Percentiles rank a stretch among this genome's conserved stretches.
These are phyloP conservation scores for Fusarium anguioides DNA, from an alignment of 2,329 filamentous ascomycete species.

Conservation along the genomic window DNA sequence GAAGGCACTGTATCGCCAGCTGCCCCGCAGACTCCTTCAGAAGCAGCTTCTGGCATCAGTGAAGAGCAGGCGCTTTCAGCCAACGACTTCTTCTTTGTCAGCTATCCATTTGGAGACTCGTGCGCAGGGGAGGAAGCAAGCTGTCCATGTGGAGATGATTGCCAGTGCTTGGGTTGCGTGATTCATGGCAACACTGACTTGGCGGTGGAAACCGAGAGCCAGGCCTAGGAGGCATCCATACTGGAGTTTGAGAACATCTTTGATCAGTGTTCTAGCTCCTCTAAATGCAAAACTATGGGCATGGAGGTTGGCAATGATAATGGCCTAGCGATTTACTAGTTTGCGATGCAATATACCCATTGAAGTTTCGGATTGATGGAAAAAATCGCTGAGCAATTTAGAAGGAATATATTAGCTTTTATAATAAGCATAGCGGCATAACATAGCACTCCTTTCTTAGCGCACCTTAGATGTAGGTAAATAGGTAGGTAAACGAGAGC, in stretches of 20 bases:
- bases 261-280: not conserved
- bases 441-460: not conserved
- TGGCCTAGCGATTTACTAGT: not conserved
- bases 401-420: not conserved
- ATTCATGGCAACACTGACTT: slow-evolving; percentile 58
- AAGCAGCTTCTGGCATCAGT: slow-evolving; percentile 56
- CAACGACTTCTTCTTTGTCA: slow-evolving; percentile 70
- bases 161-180: slow-evolving; percentile 66
- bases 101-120: slow-evolving; percentile 60
- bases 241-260: not conserved
- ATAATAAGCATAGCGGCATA: not conserved
- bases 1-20: slow-evolving; percentile 53
- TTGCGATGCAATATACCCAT: slow-evolving; percentile 34
- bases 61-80: slow-evolving; percentile 65
- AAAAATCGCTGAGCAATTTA: not conserved
- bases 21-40: slow-evolving; percentile 60
- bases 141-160: slow-evolving; percentile 70
- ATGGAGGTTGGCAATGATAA: not conserved
- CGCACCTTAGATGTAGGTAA: not conserved
- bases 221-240: slow-evolving; percentile 5
- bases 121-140: slow-evolving; percentile 62
- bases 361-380: slow-evolving; percentile 12
- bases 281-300: not conserved
- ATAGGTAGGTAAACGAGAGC: not conserved
- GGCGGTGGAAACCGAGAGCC: slow-evolving; percentile 2